These are phyloP conservation scores for Hypoxylon sp. DNA, from an alignment of 2,329 filamentous ascomycete species.

Conservation along the genomic window DNA sequence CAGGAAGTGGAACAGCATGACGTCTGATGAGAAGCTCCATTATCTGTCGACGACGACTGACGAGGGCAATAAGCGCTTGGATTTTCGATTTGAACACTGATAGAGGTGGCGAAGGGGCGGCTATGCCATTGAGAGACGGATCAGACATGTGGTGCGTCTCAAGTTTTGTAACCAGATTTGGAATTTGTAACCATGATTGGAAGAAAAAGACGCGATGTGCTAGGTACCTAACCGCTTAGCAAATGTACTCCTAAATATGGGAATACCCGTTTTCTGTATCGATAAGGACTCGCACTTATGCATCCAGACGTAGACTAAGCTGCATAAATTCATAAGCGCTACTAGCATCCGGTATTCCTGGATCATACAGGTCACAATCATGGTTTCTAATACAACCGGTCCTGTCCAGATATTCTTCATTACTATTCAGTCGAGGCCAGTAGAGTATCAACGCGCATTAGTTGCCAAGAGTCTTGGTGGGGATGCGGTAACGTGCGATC, in stretches of 20 bases:
- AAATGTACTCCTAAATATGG: no score
- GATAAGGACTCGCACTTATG: no score
- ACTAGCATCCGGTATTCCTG: no score
- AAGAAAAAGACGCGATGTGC: no score
- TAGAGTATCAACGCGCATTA: background rate
- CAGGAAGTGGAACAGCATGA: conserved; percentile 60
- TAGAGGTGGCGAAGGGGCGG: background rate
- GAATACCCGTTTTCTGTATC: no score
- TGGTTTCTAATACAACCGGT: background rate
- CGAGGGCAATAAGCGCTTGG: conserved; percentile 58
- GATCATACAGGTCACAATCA: background rate
- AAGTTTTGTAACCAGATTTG: no score
- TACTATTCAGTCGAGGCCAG: background rate
- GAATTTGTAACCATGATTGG: no score
- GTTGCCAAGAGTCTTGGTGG: background rate
- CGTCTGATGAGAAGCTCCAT: conserved; percentile 57
- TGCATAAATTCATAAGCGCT: no score
- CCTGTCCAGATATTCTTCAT: background rate
- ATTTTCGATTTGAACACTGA: conserved; percentile 57
- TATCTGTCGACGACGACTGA: conserved; percentile 60
- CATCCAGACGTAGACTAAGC: no score
- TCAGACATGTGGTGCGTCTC: background rate
- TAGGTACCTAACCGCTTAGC: no score
- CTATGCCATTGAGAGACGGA: background rate
- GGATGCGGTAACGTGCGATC: background rate